Percentiles rank a stretch among this genome's conserved stretches.
Conservation (phyloP, 768 basidiomycete genomes). For the Leccinum rimulosum region DNA sequence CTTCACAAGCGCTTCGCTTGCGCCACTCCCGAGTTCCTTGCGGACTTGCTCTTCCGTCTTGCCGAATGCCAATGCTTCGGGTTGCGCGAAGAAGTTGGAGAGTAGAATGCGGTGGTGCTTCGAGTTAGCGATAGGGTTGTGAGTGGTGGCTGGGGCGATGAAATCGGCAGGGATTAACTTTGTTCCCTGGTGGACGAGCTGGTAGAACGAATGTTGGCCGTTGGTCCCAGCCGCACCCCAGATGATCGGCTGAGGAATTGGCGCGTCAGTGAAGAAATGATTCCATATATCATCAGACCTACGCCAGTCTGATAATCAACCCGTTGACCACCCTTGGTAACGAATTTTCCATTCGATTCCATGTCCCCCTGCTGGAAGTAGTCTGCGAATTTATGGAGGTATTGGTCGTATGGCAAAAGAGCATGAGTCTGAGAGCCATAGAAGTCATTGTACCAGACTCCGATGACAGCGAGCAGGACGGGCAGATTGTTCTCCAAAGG, state of each 20-base stretch:
- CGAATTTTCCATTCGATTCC: constrained; percentile 98
- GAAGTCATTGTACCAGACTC: constrained; percentile 99
- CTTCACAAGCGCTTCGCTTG: constrained; percentile 86
- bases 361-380: constrained; percentile 99
- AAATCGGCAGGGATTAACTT: constrained; percentile 92
- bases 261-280: neutral
- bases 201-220: constrained; percentile 99
- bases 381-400: constrained; percentile 98
- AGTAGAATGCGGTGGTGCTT: constrained; percentile 97
- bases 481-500: constrained; percentile 90
- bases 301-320: constrained; percentile 97
- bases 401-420: constrained; percentile 96
- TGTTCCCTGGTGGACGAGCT: constrained; percentile 92
- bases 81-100: constrained; percentile 98
- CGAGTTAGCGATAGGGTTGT: constrained; percentile 83
- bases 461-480: constrained; percentile 83
- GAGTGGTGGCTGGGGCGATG: constrained; percentile 83
- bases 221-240: constrained; percentile 99
- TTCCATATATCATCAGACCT: constrained; percentile 29
- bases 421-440: constrained; percentile 95
- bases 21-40: constrained; percentile 63
- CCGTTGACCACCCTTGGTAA: constrained; percentile 90
- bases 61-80: constrained; percentile 96
- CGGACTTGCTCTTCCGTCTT: constrained; percentile 90
- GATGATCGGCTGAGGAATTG: constrained; percentile 75